Evolutionary conservation across 768 basidiomycete genomes (phyloP).

Genomic region (Tulasnella calospora): DNA sequence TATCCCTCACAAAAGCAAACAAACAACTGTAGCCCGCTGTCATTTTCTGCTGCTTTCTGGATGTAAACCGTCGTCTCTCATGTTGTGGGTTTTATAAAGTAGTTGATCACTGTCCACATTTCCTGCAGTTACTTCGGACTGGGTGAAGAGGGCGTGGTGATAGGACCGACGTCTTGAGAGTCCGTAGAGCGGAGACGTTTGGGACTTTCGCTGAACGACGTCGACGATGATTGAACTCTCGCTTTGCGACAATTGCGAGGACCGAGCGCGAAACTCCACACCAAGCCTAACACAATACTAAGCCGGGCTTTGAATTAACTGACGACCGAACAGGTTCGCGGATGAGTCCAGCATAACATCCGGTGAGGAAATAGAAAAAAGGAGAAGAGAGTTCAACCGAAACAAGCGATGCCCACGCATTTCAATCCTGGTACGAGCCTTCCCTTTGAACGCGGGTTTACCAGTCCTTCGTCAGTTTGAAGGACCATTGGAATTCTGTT

Average conservation of each 20-base stretch:
- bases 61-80: not conserved
- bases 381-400: not conserved
- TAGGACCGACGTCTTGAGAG: too few relatives aligned
- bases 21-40: not conserved
- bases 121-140: not conserved
- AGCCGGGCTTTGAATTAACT: not conserved
- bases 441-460: slow-evolving; percentile 34
- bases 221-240: too few relatives aligned
- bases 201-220: too few relatives aligned
- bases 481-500: slow-evolving; percentile 79
- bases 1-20: not conserved
- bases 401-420: not conserved
- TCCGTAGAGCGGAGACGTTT: too few relatives aligned
- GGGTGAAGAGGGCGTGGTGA: too few relatives aligned
- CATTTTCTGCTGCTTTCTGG: not conserved
- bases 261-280: not conserved
- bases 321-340: not conserved
- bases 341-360: not conserved
- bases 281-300: not conserved
- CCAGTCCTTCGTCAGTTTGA: slow-evolving; percentile 94
- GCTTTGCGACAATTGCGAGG: not conserved
- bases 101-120: not conserved
- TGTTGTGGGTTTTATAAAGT: not conserved
- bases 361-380: not conserved
- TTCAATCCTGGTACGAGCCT: not conserved